Evolutionary conservation across 2,329 filamentous ascomycete species (phyloP).

Genomic region (Tolypocladium endophyticum): DNA sequence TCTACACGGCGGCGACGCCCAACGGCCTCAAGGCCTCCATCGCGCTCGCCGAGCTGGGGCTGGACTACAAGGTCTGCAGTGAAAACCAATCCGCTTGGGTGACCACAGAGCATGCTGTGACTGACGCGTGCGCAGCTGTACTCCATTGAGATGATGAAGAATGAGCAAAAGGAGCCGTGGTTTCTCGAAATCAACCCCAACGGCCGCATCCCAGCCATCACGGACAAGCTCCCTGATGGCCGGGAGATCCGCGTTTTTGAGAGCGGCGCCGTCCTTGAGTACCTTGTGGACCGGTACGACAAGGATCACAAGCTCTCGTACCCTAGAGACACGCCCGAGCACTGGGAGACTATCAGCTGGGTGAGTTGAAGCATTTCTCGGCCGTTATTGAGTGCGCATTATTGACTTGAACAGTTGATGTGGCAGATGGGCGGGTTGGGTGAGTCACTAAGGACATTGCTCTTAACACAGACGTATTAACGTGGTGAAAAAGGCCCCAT

Average conservation of each 20-base stretch:
- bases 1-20: constrained; percentile 75
- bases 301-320: constrained; percentile 74
- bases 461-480: not conserved
- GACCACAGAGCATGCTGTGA: not conserved
- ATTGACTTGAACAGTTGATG: constrained; percentile 32
- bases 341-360: constrained; percentile 75
- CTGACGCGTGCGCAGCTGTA: constrained; percentile 28
- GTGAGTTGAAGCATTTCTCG: constrained; percentile 20
- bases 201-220: constrained; percentile 79
- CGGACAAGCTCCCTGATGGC: constrained; percentile 67
- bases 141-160: constrained; percentile 60
- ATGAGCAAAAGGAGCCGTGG: constrained; percentile 76
- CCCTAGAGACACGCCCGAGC: constrained; percentile 59
- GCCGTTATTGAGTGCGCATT: not conserved
- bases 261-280: constrained; percentile 73
- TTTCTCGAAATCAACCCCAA: constrained; percentile 90
- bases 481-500: constrained; percentile 43
- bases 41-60: constrained; percentile 70
- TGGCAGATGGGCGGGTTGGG: constrained; percentile 70
- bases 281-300: constrained; percentile 75
- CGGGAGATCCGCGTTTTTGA: constrained; percentile 70
- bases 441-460: not conserved
- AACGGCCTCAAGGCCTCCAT: constrained; percentile 90
- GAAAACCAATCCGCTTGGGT: not conserved
- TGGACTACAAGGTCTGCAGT: constrained; percentile 59